These are phyloP conservation scores for Rhodotorula paludigena DNA, from an alignment of 768 basidiomycete species.

Conservation along the genomic window DNA sequence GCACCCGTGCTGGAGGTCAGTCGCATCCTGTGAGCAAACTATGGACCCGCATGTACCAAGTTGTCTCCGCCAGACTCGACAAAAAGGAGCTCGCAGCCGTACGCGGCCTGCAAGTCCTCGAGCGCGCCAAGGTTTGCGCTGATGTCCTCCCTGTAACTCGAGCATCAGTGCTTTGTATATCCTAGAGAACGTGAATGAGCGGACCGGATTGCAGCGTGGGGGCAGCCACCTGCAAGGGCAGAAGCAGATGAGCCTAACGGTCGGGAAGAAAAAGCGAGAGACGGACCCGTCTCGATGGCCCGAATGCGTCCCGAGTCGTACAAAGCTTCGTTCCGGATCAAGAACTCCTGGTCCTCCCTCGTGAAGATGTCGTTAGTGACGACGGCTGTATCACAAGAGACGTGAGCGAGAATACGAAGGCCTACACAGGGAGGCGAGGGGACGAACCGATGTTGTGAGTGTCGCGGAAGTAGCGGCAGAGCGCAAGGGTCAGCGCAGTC, in stretches of 20 bases:
- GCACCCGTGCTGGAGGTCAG: too few species aligned
- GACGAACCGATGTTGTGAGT: conserved; percentile 80
- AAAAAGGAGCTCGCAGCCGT: conserved; percentile 73
- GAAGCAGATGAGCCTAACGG: neutral
- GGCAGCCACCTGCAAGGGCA: conserved; percentile 62
- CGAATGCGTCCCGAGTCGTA: conserved; percentile 71
- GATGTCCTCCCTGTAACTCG: conserved; percentile 65
- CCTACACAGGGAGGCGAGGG: neutral
- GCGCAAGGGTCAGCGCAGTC: conserved; percentile 83
- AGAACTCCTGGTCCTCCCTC: conserved; percentile 87
- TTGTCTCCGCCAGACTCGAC: conserved; percentile 98
- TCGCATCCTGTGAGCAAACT: too few species aligned
- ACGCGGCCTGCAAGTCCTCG: conserved; percentile 88
- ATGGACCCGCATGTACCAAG: conserved; percentile 64
- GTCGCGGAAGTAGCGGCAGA: conserved; percentile 73
- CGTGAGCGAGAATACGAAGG: neutral
- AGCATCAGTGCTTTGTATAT: neutral
- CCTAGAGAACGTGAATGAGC: neutral
- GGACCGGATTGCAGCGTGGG: conserved; percentile 85
- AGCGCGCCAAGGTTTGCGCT: conserved; percentile 94
- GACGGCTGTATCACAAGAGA: conserved; percentile 58
- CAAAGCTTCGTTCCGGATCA: conserved; percentile 86
- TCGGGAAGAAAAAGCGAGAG: neutral
- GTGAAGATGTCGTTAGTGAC: conserved; percentile 99
- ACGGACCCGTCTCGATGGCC: conserved; percentile 83